Conservation (phyloP, 805 yeast species). For the Candida schatavii region DNA sequence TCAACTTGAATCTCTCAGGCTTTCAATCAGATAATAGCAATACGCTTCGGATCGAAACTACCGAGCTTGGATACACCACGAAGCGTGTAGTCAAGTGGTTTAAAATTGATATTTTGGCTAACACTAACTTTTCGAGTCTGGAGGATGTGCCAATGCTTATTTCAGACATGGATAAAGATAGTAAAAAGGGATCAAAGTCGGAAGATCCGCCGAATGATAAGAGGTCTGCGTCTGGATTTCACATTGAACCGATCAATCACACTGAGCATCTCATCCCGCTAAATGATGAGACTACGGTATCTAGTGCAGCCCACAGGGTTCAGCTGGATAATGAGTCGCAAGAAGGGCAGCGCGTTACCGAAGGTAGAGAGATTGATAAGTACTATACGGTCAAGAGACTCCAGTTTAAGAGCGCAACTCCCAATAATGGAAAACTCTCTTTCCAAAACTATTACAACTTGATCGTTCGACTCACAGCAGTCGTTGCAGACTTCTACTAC, state of each 20-base stretch:
- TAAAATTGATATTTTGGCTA: constrained; percentile 36
- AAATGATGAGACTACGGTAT: not conserved
- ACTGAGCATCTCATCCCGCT: not conserved
- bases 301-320: not conserved
- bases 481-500: constrained; percentile 36
- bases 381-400: constrained; percentile 38
- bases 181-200: constrained; percentile 15
- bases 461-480: constrained; percentile 30
- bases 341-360: constrained; percentile 14
- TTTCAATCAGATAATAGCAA: constrained; percentile 22
- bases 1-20: constrained; percentile 28
- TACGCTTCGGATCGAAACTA: constrained; percentile 29
- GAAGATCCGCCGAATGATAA: constrained; percentile 5
- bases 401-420: constrained; percentile 51
- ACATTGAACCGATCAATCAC: not conserved
- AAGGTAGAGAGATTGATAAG: constrained; percentile 20
- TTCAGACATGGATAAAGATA: constrained; percentile 16
- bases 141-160: constrained; percentile 33
- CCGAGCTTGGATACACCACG: constrained; percentile 35
- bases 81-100: constrained; percentile 37
- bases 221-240: not conserved
- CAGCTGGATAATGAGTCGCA: constrained; percentile 8
- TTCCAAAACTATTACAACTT: constrained; percentile 47
- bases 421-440: constrained; percentile 47
- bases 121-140: constrained; percentile 27